Evolutionary conservation across 208 protist genomes (phyloP).

Genomic region (Endotrypanum monterogeii): DNA sequence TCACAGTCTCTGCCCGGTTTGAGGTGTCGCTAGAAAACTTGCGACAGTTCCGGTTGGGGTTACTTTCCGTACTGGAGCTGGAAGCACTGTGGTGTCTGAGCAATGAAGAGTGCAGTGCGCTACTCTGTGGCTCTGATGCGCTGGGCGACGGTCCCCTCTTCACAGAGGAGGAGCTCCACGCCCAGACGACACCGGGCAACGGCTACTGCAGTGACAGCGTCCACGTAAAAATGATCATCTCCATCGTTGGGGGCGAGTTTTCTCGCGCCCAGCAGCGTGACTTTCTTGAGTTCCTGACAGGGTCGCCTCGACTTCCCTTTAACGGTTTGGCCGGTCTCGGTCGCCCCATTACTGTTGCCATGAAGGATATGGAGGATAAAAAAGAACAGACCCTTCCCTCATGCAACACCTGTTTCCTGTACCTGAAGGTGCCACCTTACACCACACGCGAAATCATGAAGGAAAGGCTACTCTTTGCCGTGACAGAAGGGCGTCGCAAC

Average conservation of each 20-base stretch:
- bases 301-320: conserved; percentile 72
- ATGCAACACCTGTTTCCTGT: conserved; percentile 92
- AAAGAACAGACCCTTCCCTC: conserved; percentile 84
- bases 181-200: conserved; percentile 65
- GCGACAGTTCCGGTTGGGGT: conserved; percentile 58
- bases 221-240: conserved; percentile 71
- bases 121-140: conserved; percentile 54
- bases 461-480: conserved; percentile 66
- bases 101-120: conserved; percentile 48
- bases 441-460: conserved; percentile 67
- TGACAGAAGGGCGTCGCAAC: conserved; percentile 84
- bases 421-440: conserved; percentile 92
- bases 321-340: conserved; percentile 77
- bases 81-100: conserved; percentile 51
- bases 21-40: conserved; percentile 53
- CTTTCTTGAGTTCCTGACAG: conserved; percentile 93
- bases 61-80: conserved; percentile 68
- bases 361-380: conserved; percentile 74
- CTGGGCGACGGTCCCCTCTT: conserved; percentile 53
- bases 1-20: conserved; percentile 40
- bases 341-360: conserved; percentile 79
- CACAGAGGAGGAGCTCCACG: conserved; percentile 57
- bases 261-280: conserved; percentile 58
- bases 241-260: conserved; percentile 74
- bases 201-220: conserved; percentile 72